These are phyloP conservation scores for Aspergillus sclerotiicarbonarius DNA, from an alignment of 495 filamentous ascomycete species.

Conservation along the genomic window DNA sequence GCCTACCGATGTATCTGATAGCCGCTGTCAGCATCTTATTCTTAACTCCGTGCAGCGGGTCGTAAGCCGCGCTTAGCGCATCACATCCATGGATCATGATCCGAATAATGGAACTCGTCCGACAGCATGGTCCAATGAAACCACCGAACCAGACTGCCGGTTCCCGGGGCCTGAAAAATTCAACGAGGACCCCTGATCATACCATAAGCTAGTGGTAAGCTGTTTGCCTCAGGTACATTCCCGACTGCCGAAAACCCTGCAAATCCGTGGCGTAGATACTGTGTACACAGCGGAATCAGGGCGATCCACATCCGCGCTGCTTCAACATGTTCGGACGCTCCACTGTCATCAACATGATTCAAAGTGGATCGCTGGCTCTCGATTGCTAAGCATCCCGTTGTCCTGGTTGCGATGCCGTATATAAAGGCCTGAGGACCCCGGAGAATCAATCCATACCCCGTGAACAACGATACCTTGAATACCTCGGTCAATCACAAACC, in stretches of 20 bases:
- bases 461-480: background rate
- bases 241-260: too few species aligned
- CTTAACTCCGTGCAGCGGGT: constrained; percentile 5
- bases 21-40: constrained; percentile 6
- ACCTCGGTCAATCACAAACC: too few species aligned
- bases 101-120: background rate
- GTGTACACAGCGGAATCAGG: too few species aligned
- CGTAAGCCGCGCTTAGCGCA: background rate
- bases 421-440: constrained; percentile 7
- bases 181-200: background rate
- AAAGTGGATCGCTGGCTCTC: background rate
- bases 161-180: background rate
- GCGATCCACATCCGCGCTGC: too few species aligned
- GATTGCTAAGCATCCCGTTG: constrained; percentile 5
- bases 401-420: background rate
- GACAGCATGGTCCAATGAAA: background rate
- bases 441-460: background rate
- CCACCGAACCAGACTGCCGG: background rate
- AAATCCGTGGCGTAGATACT: too few species aligned
- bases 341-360: background rate
- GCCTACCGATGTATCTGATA: too few species aligned
- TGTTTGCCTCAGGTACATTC: too few species aligned
- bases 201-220: too few species aligned
- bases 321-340: background rate
- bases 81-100: background rate